phyloP scores from a whole-genome alignment of 345 rosid genomes.

The Firmiana major region DNA sequence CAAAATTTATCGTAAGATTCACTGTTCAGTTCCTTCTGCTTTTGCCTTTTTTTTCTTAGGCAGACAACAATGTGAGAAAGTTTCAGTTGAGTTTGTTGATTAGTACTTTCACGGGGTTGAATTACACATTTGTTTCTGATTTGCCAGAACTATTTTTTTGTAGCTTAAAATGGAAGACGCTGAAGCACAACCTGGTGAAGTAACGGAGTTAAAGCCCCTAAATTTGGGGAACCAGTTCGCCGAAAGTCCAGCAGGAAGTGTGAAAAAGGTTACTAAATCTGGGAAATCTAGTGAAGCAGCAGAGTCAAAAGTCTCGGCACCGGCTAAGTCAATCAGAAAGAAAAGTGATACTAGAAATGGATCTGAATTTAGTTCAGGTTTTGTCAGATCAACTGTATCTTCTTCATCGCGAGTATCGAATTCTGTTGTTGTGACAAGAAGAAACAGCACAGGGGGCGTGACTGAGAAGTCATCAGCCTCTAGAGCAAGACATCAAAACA shows the following conservation, averaged over 20 bases:
- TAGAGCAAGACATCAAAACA: conserved; percentile 23
- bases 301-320: conserved; percentile 37
- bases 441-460: conserved; percentile 89
- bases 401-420: conserved; percentile 38
- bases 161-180: conserved; percentile 55
- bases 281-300: conserved; percentile 38
- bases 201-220: conserved; percentile 24
- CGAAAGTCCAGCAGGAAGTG: conserved; percentile 34
- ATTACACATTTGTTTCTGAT: conserved; percentile 26
- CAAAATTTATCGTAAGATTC: neutral
- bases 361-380: conserved; percentile 33
- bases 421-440: conserved; percentile 54
- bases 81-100: neutral
- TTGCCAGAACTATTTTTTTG: conserved; percentile 21
- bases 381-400: conserved; percentile 42
- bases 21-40: neutral
- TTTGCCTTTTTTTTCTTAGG: neutral
- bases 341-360: conserved; percentile 38
- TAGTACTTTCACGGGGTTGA: conserved; percentile 16
- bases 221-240: conserved; percentile 36
- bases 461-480: conserved; percentile 45
- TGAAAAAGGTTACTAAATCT: conserved; percentile 30
- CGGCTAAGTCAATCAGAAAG: conserved; percentile 51
- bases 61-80: neutral
- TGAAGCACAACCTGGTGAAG: conserved; percentile 34